Evolutionary conservation across 129 eudicot genomes (phyloP).

Genomic region (Flaveria trinervia): DNA sequence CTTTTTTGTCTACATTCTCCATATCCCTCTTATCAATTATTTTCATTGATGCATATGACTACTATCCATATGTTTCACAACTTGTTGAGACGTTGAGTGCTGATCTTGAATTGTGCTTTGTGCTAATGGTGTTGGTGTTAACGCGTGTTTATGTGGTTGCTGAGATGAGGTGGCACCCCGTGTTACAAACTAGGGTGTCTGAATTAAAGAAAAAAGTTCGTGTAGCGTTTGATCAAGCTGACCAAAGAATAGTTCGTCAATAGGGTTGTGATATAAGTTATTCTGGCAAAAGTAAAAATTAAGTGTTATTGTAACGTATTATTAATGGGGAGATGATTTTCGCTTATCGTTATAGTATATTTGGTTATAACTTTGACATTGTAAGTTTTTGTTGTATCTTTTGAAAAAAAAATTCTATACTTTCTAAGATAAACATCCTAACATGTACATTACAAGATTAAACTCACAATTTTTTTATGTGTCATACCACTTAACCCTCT

Average conservation of each 20-base stretch:
- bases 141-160: slow-evolving; percentile 26
- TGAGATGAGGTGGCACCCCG: slow-evolving; percentile 27
- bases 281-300: neutral
- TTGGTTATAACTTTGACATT: neutral
- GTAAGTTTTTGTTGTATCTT: no score
- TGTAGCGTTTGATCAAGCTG: slow-evolving; percentile 14
- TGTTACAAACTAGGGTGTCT: neutral
- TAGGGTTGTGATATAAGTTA: neutral
- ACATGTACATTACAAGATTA: no score
- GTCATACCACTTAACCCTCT: no score
- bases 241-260: neutral
- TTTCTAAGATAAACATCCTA: no score
- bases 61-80: slow-evolving; percentile 23
- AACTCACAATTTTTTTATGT: no score
- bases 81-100: slow-evolving; percentile 18
- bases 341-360: neutral
- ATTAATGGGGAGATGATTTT: neutral
- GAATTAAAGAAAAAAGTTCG: slow-evolving; percentile 12
- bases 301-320: slow-evolving; percentile 3
- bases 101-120: slow-evolving; percentile 43
- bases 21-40: slow-evolving; percentile 38
- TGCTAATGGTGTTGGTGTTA: slow-evolving; percentile 26
- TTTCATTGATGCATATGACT: slow-evolving; percentile 36
- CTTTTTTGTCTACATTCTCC: slow-evolving; percentile 38
- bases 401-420: no score